Percentiles rank a stretch among this genome's conserved stretches.
These are phyloP conservation scores for Wallacemonas sp. DNA, from an alignment of 208 protist genomes.

Conservation along the genomic window DNA sequence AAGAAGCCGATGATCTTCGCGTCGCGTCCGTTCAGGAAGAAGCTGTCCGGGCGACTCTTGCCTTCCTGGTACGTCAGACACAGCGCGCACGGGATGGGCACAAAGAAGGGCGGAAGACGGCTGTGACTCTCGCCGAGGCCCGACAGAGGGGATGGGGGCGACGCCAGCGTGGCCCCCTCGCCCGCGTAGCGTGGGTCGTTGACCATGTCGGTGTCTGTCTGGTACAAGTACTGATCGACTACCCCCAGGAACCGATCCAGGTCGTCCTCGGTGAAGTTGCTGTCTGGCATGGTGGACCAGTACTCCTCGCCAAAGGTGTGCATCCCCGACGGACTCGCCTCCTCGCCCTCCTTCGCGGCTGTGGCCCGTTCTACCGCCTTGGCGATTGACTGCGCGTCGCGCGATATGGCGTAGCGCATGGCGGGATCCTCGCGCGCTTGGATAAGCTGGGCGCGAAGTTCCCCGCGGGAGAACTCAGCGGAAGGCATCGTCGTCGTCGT, in stretches of 20 bases:
- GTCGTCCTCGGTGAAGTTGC: conserved; percentile 70
- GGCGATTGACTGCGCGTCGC: conserved; percentile 41
- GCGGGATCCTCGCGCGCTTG: conserved; percentile 70
- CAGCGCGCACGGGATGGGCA: conserved; percentile 77
- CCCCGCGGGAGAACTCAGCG: background rate
- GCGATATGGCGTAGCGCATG: conserved; percentile 64
- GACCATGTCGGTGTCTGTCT: conserved; percentile 63
- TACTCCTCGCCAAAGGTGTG: no score
- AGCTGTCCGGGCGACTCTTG: conserved; percentile 69
- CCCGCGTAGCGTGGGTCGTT: conserved; percentile 28
- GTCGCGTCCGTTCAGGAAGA: conserved; percentile 58
- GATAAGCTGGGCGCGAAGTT: conserved; percentile 71
- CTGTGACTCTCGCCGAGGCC: background rate
- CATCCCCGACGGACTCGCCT: no score
- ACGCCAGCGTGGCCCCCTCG: background rate
- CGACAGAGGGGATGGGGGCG: background rate
- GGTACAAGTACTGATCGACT: conserved; percentile 59
- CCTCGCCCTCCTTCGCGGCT: no score
- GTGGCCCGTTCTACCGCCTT: no score
- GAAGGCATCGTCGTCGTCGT: conserved; percentile 5
- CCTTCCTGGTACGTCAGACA: conserved; percentile 79
- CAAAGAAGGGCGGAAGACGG: conserved; percentile 25
- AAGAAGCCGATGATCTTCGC: conserved; percentile 89
- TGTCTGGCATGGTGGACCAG: conserved; percentile 62
- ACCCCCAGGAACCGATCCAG: conserved; percentile 71